phyloP scores from a whole-genome alignment of 169 alveolate species.

The Eimeria mitis region DNA sequence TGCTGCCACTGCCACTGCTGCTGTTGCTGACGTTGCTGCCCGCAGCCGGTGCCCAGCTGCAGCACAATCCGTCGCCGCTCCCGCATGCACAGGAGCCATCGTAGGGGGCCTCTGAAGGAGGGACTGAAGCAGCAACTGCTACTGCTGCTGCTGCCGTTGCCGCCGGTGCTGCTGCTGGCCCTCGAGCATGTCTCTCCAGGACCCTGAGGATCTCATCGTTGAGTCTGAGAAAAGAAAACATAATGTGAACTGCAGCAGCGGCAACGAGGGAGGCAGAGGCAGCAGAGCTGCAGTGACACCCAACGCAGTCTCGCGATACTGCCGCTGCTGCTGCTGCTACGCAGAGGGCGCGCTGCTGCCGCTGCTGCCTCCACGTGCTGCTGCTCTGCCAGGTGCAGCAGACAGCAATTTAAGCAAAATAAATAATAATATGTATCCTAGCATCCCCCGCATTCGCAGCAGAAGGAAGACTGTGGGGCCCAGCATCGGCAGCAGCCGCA shows the following conservation, averaged over 20 bases:
- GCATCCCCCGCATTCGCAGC: not conserved
- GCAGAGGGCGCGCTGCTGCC: not conserved
- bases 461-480: constrained; percentile 21
- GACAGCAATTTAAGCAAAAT: not conserved
- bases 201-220: constrained; percentile 17
- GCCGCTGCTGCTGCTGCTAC: not conserved
- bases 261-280: not conserved
- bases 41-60: not conserved
- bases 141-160: not conserved
- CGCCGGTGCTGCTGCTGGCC: not conserved
- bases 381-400: not conserved
- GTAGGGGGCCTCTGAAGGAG: not conserved
- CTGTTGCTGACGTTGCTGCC: not conserved
- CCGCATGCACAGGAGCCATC: not conserved
- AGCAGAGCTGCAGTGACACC: not conserved
- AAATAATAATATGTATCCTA: not conserved
- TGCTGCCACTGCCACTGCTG: not conserved
- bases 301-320: not conserved
- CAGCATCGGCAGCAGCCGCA: constrained; percentile 7
- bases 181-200: not conserved
- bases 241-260: not conserved
- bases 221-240: constrained; percentile 23
- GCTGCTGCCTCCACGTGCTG: not conserved
- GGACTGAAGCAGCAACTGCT: not conserved
- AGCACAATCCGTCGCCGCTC: not conserved